These are phyloP conservation scores for Penicillium expansum DNA, from an alignment of 2,329 filamentous ascomycete genomes.

Conservation along the genomic window DNA sequence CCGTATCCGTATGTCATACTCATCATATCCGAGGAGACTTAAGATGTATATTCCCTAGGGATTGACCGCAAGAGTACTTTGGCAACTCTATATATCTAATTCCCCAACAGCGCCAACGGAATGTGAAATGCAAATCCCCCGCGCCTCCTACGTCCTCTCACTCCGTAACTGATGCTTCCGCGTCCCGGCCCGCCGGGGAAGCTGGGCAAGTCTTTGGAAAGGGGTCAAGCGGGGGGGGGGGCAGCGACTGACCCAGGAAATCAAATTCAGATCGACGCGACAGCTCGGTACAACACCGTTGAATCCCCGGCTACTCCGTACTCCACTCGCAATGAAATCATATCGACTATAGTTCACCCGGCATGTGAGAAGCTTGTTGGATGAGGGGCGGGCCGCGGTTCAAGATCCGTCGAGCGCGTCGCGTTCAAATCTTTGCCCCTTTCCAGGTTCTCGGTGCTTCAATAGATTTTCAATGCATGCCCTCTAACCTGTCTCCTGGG, in stretches of 20 bases:
- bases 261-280: conserved; percentile 7
- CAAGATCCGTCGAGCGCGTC: conserved; percentile 10
- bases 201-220: neutral
- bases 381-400: conserved; percentile 13
- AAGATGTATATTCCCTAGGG: neutral
- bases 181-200: conserved; percentile 13
- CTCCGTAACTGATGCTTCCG: conserved; percentile 12
- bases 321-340: neutral
- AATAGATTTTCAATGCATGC: neutral
- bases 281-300: conserved; percentile 9
- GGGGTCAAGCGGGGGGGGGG: neutral
- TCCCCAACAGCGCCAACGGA: neutral
- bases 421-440: neutral
- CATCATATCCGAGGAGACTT: neutral
- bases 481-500: conserved; percentile 13
- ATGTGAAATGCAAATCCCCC: neutral
- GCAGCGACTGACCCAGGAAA: neutral
- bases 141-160: neutral
- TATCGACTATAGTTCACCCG: neutral
- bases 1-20: conserved; percentile 2
- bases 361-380: neutral
- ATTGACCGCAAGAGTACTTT: conserved; percentile 5
- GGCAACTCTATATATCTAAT: neutral
- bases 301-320: neutral
- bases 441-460: conserved; percentile 12